phyloP scores from a whole-genome alignment of 257 asterid species.

The Jasminum sambac region DNA sequence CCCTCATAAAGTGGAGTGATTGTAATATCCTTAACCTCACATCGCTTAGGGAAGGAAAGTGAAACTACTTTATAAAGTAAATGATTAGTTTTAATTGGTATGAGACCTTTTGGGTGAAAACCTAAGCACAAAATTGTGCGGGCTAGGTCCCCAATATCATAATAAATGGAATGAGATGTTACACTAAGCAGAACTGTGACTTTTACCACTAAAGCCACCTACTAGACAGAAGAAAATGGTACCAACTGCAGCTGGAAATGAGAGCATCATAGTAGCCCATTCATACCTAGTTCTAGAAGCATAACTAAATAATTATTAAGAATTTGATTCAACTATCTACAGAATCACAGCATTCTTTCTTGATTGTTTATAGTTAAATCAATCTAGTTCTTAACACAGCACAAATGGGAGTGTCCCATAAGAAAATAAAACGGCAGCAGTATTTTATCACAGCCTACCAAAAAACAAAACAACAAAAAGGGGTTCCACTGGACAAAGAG shows the following conservation, averaged over 20 bases:
- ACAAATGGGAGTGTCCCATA: background rate
- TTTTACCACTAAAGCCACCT: background rate
- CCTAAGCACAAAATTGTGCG: too few species aligned
- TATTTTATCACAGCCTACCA: background rate
- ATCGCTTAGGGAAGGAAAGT: too few species aligned
- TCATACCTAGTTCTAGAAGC: background rate
- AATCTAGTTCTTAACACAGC: background rate
- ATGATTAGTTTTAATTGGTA: too few species aligned
- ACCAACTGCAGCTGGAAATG: background rate
- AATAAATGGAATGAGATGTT: too few species aligned
- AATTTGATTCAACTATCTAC: background rate
- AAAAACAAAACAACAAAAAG: background rate
- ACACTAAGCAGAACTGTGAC: slow-evolving; percentile 5
- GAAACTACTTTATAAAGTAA: too few species aligned
- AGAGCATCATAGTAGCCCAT: slow-evolving; percentile 19
- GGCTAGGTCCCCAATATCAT: too few species aligned
- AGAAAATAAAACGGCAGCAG: background rate
- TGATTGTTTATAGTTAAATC: background rate
- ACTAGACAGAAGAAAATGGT: slow-evolving; percentile 12
- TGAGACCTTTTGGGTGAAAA: too few species aligned
- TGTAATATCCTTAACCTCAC: too few species aligned
- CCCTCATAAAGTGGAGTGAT: too few species aligned
- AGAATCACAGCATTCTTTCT: background rate
- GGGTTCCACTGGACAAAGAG: background rate
- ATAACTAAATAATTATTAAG: background rate